A percentile compares a stretch with the other conserved stretches of the same genome.
Evolutionary conservation across 495 filamentous ascomycete species (phyloP).

Genomic region (Chaetomium tenue): DNA sequence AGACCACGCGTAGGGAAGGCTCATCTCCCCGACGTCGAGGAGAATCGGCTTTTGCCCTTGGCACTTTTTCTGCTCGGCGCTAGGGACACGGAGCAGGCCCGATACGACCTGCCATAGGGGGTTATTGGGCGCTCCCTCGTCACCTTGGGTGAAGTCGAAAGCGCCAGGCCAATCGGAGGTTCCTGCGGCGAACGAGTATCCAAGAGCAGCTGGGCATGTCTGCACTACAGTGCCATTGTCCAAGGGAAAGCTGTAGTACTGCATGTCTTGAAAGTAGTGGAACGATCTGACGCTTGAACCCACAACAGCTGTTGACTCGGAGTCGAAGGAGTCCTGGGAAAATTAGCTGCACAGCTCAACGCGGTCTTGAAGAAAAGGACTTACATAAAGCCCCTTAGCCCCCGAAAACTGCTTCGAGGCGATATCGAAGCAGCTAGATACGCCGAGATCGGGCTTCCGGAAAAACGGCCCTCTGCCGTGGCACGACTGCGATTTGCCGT

Average conservation of each 20-base stretch:
- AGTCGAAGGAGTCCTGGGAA: constrained; percentile 40
- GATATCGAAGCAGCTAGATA: constrained; percentile 73
- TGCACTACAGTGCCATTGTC: constrained; percentile 69
- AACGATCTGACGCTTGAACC: constrained; percentile 58
- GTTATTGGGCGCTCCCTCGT: constrained; percentile 65
- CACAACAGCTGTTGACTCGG: constrained; percentile 46
- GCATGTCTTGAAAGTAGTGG: constrained; percentile 68
- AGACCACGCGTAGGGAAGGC: constrained; percentile 76
- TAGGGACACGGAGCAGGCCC: constrained; percentile 66
- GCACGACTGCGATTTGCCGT: constrained; percentile 67
- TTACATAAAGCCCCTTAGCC: constrained; percentile 61
- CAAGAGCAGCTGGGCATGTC: constrained; percentile 90
- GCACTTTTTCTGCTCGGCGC: constrained; percentile 68
- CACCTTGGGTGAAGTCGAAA: constrained; percentile 90
- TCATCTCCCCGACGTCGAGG: constrained; percentile 80
- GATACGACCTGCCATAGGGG: constrained; percentile 84
- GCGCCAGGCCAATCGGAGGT: constrained; percentile 89
- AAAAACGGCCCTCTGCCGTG: constrained; percentile 81
- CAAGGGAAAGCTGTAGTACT: constrained; percentile 61
- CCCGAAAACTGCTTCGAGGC: constrained; percentile 63
- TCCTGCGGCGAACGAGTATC: constrained; percentile 89
- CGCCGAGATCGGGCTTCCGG: constrained; percentile 63
- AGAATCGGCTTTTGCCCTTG: constrained; percentile 86
- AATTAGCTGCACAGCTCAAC: constrained; percentile 8
- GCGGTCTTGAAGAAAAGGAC: constrained; percentile 8